Evolutionary conservation across 163 green algal genomes (phyloP), one percentile per base, ranked within the genome.

Genomic region (Scenedesmus sp.): DNA sequence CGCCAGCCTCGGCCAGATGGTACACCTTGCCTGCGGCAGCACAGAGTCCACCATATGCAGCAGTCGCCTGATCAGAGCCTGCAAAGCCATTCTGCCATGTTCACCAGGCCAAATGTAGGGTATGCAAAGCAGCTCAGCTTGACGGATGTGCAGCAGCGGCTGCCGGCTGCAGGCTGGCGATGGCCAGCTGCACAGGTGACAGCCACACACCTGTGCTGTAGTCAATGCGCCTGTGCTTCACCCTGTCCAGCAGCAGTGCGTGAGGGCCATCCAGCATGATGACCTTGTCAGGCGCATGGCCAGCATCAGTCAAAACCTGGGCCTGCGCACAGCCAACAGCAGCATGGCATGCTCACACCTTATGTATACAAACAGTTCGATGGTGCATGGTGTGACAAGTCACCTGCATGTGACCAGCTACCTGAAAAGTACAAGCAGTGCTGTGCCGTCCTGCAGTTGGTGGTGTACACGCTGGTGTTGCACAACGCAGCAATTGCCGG

Each of bases 231-330:
- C 95, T 94, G 81, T 95, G 92, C 86, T 94, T 93, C 12, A 95
- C 95, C 73, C 95, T 94, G 85, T 97, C 93, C 76, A 97, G 90
- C 81, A 97, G 90, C 86, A 96, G 53, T 5, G 94, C 91, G 70
- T 96, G 87, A 20, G 92, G 81, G 22, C 91, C 93, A 37, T 95
- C 91, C 46, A 97, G 87, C 53, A 97, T 93, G 49, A 94, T 93
- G 7, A 96, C 95, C 91, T 97, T 97, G 89, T 97, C 96, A 24
- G 96, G 94, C 33, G 92, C 53, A 73, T 96, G 87, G 30, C 93
- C 94, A 42, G 85, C 42, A 12, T 70, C 70, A 20, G 70, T 7
- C 12, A 94, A 79, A 24, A 46, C 68, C 24, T 56, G 33, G 1
- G 80, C 88, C 86, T 95, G 89, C 20, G 33, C 35, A 26, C 43